These are phyloP conservation scores for Zangia roseola DNA, from an alignment of 768 basidiomycete species.

Conservation along the genomic window DNA sequence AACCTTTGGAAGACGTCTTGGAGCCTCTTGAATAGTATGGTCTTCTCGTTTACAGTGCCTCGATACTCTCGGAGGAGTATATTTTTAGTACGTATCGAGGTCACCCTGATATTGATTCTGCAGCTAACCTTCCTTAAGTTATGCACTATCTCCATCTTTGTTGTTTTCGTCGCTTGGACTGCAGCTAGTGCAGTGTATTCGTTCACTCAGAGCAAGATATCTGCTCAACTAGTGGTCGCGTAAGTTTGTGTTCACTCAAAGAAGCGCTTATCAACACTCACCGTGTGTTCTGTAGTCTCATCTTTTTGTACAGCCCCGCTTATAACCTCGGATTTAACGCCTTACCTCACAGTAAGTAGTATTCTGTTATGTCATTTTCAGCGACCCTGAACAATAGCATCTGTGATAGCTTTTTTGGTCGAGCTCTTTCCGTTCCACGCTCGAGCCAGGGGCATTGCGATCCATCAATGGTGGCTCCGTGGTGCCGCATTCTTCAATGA, in stretches of 20 bases:
- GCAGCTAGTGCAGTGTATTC: slow-evolving; percentile 12
- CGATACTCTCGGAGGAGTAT: slow-evolving; percentile 10
- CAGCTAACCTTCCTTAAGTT: not conserved
- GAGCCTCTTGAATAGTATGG: slow-evolving; percentile 2
- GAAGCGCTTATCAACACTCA: not conserved
- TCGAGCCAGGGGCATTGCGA: slow-evolving; percentile 56
- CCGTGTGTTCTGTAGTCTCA: not conserved
- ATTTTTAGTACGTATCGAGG: slow-evolving; percentile 3
- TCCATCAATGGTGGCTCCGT: slow-evolving; percentile 61
- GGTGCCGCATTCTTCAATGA: slow-evolving; percentile 14
- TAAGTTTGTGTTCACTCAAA: too few relatives aligned
- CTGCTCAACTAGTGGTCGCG: slow-evolving; percentile 9
- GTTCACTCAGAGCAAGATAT: slow-evolving; percentile 3
- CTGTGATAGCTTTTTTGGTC: slow-evolving; percentile 55
- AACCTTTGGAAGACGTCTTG: slow-evolving; percentile 9
- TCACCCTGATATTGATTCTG: too few relatives aligned
- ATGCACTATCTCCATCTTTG: slow-evolving; percentile 9
- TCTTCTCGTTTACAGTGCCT: not conserved
- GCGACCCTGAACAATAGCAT: too few relatives aligned
- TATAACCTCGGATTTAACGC: slow-evolving; percentile 4
- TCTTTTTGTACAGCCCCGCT: slow-evolving; percentile 6
- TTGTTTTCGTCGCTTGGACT: slow-evolving; percentile 18
- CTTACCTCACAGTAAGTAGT: slow-evolving; percentile 8
- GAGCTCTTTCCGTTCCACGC: slow-evolving; percentile 63
- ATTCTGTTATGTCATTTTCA: too few relatives aligned